Conservation (phyloP, 176 grass and related monocot genomes). For the Zoysia pacifica region DNA sequence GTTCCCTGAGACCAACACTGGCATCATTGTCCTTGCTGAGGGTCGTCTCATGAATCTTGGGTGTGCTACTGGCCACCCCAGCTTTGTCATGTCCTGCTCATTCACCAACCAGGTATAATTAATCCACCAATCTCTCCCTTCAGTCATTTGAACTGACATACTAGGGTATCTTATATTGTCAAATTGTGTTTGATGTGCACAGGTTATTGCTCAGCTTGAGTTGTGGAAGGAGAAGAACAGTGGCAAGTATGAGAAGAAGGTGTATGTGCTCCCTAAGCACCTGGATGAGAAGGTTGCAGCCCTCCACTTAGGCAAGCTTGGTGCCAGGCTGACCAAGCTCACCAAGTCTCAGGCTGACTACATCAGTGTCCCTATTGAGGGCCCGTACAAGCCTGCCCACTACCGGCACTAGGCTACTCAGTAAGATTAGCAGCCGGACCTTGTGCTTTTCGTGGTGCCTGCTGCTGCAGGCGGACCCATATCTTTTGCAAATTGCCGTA, state of each 20-base stretch:
- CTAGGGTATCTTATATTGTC: background rate
- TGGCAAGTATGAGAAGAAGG: conserved; percentile 98
- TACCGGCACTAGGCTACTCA: conserved; percentile 75
- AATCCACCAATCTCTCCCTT: background rate
- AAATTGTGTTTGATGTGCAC: conserved; percentile 19
- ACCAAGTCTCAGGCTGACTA: conserved; percentile 71
- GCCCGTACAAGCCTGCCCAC: conserved; percentile 78
- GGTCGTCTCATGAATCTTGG: conserved; percentile 97
- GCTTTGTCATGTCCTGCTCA: conserved; percentile 99
- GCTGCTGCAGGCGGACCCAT: too few relatives aligned
- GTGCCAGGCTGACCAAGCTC: conserved; percentile 87
- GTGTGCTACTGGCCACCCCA: conserved; percentile 92
- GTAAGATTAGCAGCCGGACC: conserved; percentile 15
- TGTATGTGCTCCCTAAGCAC: conserved; percentile 93
- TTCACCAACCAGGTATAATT: conserved; percentile 93
- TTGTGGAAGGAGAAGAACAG: conserved; percentile 85
- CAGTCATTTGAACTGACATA: background rate
- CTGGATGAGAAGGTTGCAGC: conserved; percentile 97
- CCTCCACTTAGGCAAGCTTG: conserved; percentile 90
- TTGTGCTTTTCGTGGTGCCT: background rate
- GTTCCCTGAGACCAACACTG: conserved; percentile 84
- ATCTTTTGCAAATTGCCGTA: too few relatives aligned
- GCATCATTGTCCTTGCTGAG: conserved; percentile 96
- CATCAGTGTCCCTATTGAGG: conserved; percentile 73
- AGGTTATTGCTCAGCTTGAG: conserved; percentile 98